Evolutionary conservation across 1,139 yeast species (phyloP).

Genomic region (Pichia sp.): DNA sequence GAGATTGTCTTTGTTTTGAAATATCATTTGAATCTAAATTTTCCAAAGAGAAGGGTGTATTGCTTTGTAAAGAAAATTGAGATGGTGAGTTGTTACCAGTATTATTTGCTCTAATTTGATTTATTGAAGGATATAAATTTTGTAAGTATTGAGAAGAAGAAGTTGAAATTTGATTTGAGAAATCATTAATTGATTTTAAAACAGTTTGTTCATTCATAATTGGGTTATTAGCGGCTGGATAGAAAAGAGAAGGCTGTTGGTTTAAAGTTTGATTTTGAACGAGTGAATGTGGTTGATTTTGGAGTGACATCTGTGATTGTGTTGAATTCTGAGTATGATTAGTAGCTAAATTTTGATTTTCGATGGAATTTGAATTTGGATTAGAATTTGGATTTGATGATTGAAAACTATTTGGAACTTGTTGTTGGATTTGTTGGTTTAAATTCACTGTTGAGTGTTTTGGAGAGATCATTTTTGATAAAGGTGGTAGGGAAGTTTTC

Average conservation of each 20-base stretch:
- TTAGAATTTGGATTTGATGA: background rate
- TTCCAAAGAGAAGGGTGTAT: conserved; percentile 3
- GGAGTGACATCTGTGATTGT: no score
- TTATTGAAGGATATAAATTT: conserved; percentile 7
- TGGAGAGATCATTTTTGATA: conserved; percentile 24
- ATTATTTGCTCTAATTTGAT: conserved; percentile 6
- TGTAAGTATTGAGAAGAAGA: conserved; percentile 1
- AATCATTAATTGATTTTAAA: conserved; percentile 11
- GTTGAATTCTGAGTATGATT: no score
- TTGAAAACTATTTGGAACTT: background rate
- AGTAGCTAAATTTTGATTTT: no score
- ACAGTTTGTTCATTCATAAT: conserved; percentile 3
- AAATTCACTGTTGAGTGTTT: conserved; percentile 1
- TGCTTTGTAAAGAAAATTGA: conserved; percentile 6
- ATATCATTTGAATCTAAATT: conserved; percentile 6
- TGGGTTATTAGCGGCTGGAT: conserved; percentile 8
- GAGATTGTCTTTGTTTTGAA: conserved; percentile 12
- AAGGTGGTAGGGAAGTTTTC: conserved; percentile 24
- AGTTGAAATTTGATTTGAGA: background rate
- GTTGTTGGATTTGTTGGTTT: conserved; percentile 2
- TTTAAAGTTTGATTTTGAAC: conserved; percentile 4
- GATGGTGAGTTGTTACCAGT: conserved; percentile 9
- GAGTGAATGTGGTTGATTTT: no score
- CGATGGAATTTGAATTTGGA: background rate
- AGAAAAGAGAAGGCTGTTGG: conserved; percentile 12